Percentiles rank a stretch among this genome's conserved stretches.
Evolutionary conservation across 495 filamentous ascomycete species (phyloP).

Genomic region (Lindgomyces ingoldianus): DNA sequence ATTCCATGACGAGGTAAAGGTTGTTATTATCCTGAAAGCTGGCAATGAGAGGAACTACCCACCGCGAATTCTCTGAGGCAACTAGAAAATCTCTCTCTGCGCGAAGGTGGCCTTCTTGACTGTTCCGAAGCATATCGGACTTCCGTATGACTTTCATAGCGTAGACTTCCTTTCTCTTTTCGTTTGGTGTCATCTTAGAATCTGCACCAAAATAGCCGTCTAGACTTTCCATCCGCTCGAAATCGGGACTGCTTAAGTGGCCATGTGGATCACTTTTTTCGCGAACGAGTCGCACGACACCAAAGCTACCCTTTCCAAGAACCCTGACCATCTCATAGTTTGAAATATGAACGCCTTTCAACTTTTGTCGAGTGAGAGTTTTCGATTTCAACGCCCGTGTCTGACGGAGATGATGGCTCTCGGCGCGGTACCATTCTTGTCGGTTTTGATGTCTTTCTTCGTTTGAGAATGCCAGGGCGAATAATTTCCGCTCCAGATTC

Average conservation of each 20-base stretch:
- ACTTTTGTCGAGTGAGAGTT: constrained; percentile 47
- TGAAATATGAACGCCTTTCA: constrained; percentile 53
- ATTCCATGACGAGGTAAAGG: constrained; percentile 94
- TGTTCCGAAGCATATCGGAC: constrained; percentile 81
- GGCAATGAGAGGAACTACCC: constrained; percentile 84
- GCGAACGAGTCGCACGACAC: constrained; percentile 80
- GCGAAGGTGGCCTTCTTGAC: constrained; percentile 88
- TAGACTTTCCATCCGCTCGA: constrained; percentile 3
- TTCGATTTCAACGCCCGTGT: constrained; percentile 67
- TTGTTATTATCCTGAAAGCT: constrained; percentile 85
- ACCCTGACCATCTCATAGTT: constrained; percentile 79
- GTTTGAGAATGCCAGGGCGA: constrained; percentile 51
- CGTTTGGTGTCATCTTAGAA: neutral
- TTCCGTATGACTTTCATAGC: constrained; percentile 98
- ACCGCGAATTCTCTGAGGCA: constrained; percentile 74
- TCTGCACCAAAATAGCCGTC: constrained; percentile 3
- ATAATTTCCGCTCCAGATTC: constrained; percentile 66
- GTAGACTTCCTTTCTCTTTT: constrained; percentile 61
- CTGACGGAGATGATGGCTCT: constrained; percentile 76
- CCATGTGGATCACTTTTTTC: constrained; percentile 52
- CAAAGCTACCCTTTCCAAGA: constrained; percentile 96
- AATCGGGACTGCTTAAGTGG: constrained; percentile 10
- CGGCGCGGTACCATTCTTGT: constrained; percentile 61
- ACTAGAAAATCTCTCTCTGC: constrained; percentile 92
- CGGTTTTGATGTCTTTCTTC: constrained; percentile 59